Base-by-base conservation (phyloP, 305 asterid genomes). In the Fraxinus greggii region DNA sequence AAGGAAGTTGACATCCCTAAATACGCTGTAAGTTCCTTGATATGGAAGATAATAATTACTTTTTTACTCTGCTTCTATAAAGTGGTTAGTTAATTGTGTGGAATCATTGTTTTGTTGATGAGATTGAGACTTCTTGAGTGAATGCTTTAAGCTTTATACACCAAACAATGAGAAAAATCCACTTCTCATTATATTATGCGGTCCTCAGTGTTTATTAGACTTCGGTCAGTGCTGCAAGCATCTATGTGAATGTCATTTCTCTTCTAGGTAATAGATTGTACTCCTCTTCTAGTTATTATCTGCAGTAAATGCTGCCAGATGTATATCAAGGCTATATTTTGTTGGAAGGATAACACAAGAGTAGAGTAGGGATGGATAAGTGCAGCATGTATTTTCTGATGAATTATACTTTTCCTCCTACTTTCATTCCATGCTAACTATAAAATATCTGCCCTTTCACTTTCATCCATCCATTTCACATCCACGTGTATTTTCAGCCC, bases 11-110 rank as follows among this genome's bases (percentile, higher is more conserved):
- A 88, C 80, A 79, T 85, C 83, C 97, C 97, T 54, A 93, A 81
- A 86, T 96, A 92, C 85, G 99, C 98, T 72, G 99, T 96, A 90
- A 92, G 98, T 89, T 87, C 82, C 74, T 48, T 63, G 83, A 7
- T 45, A 38, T 48, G 61, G 76, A 28, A 77, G 73, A 45, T 72
- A 65, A 26, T 65, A 9, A 65, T 28, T 65, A 65, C 1, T 26
- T 65, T 70, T 70, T 31, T 10, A 36, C 76, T 42, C 54, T 59
- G 36, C 72, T 69, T 24, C 45, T 70, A 70, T 79, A 61, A 29
- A 59, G 73, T 17, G 13, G 69, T 59, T 24, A 59, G 69, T 21
- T 59, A 59, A 59, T 6, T 7, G 29, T 19, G 28, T 21, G 29
- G 12, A 59, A 59, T 59, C 4, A 1, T 59, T 21, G 76, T 83